Percentiles rank a stretch among this genome's conserved stretches.
These are phyloP conservation scores for Linnemannia exigua DNA, from an alignment of 192 early-diverging fungal genomes.

Conservation along the genomic window DNA sequence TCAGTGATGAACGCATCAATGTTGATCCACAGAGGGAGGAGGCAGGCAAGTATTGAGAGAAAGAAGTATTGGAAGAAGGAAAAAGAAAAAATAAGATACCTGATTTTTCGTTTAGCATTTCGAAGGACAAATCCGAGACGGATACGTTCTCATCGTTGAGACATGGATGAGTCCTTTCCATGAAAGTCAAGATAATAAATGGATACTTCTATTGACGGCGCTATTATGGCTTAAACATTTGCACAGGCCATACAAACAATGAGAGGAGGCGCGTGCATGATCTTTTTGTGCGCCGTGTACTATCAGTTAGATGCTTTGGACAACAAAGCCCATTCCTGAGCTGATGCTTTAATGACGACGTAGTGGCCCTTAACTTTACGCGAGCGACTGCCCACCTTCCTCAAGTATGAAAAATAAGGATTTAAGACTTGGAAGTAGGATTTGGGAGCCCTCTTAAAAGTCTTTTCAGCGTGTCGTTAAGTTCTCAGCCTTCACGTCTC, in stretches of 20 bases:
- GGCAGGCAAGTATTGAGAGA: not conserved
- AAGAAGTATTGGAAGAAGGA: not conserved
- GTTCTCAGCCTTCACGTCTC: too few species aligned
- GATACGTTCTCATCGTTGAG: too few species aligned
- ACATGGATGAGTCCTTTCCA: too few species aligned
- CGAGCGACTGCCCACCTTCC: not conserved
- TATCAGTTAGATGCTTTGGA: too few species aligned
- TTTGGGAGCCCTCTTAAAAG: too few species aligned
- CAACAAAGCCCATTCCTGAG: not conserved
- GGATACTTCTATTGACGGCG: too few species aligned
- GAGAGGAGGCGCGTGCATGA: not conserved
- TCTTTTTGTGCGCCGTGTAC: not conserved
- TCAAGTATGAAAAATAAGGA: too few species aligned
- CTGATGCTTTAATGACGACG: not conserved
- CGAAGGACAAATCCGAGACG: too few species aligned
- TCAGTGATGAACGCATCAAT: not conserved
- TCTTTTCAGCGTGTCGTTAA: too few species aligned
- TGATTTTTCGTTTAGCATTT: too few species aligned
- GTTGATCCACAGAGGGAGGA: not conserved
- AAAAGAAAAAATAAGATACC: not conserved
- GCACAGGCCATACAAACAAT: not conserved
- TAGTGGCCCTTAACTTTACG: not conserved
- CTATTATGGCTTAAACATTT: not conserved
- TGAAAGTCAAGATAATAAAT: not conserved
- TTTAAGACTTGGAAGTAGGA: too few species aligned